These are phyloP conservation scores for Heteromeles arbutifolia DNA, from an alignment of 306 rosid genomes.

Conservation along the genomic window DNA sequence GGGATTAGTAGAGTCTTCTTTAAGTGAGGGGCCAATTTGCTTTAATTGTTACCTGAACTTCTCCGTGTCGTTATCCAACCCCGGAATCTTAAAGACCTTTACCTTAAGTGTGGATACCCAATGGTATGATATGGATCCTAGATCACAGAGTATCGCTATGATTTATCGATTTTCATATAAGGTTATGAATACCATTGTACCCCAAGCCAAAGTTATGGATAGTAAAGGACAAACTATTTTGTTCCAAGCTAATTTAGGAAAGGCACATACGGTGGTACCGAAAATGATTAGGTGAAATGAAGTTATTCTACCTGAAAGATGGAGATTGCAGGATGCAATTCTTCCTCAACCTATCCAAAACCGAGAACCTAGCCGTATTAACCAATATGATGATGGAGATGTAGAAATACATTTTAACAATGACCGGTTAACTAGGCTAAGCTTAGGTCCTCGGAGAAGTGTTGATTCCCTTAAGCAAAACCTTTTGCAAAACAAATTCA, in stretches of 20 bases:
- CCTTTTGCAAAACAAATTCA: background rate
- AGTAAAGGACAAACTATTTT: background rate
- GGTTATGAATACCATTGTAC: background rate
- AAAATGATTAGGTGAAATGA: background rate
- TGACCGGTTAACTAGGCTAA: background rate
- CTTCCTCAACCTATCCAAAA: background rate
- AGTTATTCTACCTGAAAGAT: background rate
- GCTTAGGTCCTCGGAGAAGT: background rate
- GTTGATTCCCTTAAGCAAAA: background rate
- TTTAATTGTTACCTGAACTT: background rate
- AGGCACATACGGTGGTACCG: background rate
- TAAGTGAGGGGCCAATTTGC: background rate
- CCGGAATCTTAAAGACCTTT: background rate
- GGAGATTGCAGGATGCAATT: background rate
- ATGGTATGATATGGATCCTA: background rate
- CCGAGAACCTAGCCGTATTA: background rate
- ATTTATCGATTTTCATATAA: background rate
- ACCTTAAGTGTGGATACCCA: background rate
- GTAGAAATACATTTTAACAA: background rate
- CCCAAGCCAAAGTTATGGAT: background rate
- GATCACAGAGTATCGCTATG: background rate
- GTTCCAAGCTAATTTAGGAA: background rate
- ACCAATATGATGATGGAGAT: background rate
- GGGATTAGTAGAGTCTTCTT: background rate
- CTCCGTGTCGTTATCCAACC: background rate